Evolutionary conservation across 768 basidiomycete genomes (phyloP).

Genomic region (Russula compacta): DNA sequence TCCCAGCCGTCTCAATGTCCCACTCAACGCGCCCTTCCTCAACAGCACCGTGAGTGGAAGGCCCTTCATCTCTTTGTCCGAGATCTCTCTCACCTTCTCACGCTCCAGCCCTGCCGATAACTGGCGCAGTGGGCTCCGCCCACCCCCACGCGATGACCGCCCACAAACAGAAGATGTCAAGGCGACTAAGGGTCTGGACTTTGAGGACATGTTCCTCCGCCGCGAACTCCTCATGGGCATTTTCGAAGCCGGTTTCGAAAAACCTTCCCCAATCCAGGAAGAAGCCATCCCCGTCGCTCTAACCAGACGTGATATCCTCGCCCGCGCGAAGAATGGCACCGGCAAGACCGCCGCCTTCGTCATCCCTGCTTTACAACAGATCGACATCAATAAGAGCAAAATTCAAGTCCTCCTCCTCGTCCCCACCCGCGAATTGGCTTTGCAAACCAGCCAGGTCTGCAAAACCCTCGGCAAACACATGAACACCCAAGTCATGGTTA

Average conservation of each 20-base stretch:
- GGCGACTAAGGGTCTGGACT: slow-evolving; percentile 87
- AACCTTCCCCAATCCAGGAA: slow-evolving; percentile 97
- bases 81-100: not conserved
- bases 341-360: slow-evolving; percentile 99
- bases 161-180: slow-evolving; percentile 98
- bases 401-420: slow-evolving; percentile 96
- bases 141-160: slow-evolving; percentile 83
- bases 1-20: slow-evolving; percentile 7
- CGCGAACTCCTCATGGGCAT: slow-evolving; percentile 99
- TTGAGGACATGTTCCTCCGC: slow-evolving; percentile 87
- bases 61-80: not conserved
- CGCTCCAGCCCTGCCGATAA: slow-evolving; percentile 20
- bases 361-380: slow-evolving; percentile 90
- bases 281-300: slow-evolving; percentile 95
- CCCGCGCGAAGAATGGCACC: slow-evolving; percentile 93
- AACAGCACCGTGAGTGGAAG: slow-evolving; percentile 17
- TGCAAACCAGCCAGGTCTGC: slow-evolving; percentile 98
- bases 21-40: slow-evolving; percentile 20
- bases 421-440: slow-evolving; percentile 95
- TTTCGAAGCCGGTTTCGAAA: slow-evolving; percentile 96
- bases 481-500: slow-evolving; percentile 96
- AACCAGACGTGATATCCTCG: slow-evolving; percentile 87
- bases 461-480: slow-evolving; percentile 96
- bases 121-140: slow-evolving; percentile 75
- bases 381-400: slow-evolving; percentile 75